Evolutionary conservation across 441 rosid genomes (phyloP).

Genomic region (Adansonia grandidieri): DNA sequence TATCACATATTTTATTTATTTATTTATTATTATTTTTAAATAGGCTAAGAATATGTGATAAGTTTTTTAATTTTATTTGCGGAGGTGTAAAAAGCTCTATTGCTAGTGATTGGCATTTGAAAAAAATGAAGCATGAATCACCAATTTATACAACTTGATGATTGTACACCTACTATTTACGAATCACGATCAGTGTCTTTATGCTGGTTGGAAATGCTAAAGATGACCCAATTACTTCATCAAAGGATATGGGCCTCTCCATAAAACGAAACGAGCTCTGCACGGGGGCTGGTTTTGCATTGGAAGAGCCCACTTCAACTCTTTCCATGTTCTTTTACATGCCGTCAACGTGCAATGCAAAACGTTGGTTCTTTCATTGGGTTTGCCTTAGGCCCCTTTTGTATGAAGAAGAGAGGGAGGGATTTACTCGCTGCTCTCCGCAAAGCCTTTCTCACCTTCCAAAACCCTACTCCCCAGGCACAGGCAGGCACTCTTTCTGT

Average conservation of each 20-base stretch:
- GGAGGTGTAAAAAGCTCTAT: too few species aligned
- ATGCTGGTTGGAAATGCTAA: neutral
- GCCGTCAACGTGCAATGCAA: too few species aligned
- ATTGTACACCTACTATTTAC: too few species aligned
- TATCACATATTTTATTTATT: too few species aligned
- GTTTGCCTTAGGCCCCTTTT: neutral
- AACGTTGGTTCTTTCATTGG: conserved; percentile 9
- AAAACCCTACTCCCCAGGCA: conserved; percentile 34
- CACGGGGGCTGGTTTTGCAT: neutral
- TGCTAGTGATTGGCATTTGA: too few species aligned
- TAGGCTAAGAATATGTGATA: too few species aligned
- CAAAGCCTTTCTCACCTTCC: conserved; percentile 33
- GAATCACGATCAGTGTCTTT: too few species aligned
- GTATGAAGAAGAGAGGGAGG: conserved; percentile 76
- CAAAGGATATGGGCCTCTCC: neutral
- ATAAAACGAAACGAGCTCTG: neutral
- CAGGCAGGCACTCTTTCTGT: conserved; percentile 3
- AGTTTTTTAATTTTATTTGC: too few species aligned
- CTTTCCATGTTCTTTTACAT: neutral
- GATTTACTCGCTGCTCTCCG: conserved; percentile 45
- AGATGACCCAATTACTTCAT: neutral
- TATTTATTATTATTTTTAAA: too few species aligned
- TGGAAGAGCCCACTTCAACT: conserved; percentile 9
- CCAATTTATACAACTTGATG: too few species aligned
- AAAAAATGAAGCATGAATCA: too few species aligned